phyloP scores from a whole-genome alignment of 169 alveolate genomes.

The Prorocentrum cordatum region DNA sequence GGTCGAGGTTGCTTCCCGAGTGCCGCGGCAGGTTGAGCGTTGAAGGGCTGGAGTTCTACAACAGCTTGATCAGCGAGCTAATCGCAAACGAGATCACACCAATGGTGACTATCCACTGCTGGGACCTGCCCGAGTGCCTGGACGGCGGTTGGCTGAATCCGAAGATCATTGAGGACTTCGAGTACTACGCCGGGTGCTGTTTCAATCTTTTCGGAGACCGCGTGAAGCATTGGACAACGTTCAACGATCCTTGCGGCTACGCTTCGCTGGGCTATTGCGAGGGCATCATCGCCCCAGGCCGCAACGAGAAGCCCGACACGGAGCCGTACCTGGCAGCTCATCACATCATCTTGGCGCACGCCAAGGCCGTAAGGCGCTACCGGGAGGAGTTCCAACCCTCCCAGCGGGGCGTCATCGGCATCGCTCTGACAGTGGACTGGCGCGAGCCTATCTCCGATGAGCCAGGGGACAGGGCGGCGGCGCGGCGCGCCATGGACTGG shows the following conservation, averaged over 20 bases:
- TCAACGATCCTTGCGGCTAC: no score
- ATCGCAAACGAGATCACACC: conserved; percentile 30
- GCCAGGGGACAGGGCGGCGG: conserved; percentile 32
- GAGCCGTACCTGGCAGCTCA: conserved; percentile 64
- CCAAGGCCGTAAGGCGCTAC: conserved; percentile 33
- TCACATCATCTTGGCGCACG: conserved; percentile 51
- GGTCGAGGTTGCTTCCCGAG: conserved; percentile 40
- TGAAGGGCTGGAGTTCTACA: background rate
- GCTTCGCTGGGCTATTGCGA: no score
- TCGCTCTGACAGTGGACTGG: conserved; percentile 64
- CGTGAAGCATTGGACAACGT: no score
- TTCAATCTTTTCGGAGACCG: conserved; percentile 20
- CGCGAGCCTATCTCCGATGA: conserved; percentile 10
- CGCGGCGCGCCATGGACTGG: conserved; percentile 59
- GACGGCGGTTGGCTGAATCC: background rate
- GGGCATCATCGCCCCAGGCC: background rate
- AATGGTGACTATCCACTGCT: conserved; percentile 57
- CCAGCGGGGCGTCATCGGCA: conserved; percentile 41
- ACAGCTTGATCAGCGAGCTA: background rate
- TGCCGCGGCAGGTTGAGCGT: no score
- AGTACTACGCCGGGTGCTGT: conserved; percentile 28
- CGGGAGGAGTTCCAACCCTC: conserved; percentile 16
- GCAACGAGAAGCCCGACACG: background rate
- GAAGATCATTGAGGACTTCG: conserved; percentile 32
- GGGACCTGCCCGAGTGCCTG: no score